These are phyloP conservation scores for Didymella glomerata DNA, from an alignment of 2,329 filamentous ascomycete species.

Conservation along the genomic window DNA sequence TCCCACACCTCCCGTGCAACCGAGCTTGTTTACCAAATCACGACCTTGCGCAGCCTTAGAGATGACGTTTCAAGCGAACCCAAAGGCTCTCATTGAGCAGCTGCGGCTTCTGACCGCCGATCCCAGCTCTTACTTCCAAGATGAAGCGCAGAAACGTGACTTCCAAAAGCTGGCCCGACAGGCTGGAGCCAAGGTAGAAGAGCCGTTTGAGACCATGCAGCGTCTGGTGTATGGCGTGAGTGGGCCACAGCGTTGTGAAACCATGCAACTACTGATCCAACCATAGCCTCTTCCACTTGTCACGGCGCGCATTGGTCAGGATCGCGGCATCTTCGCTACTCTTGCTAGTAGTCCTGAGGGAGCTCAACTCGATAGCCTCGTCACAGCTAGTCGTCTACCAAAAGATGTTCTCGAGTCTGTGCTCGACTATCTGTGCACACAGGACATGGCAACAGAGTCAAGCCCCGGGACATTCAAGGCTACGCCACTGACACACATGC, in stretches of 20 bases:
- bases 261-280: not conserved
- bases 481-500: slow-evolving; percentile 17
- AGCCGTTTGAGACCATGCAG: slow-evolving; percentile 17
- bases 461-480: not conserved
- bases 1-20: slow-evolving; percentile 4
- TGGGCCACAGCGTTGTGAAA: not conserved
- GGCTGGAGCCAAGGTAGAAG: slow-evolving; percentile 4
- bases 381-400: not conserved
- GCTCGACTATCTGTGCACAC: slow-evolving; percentile 8
- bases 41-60: not conserved
- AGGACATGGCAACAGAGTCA: slow-evolving; percentile 9
- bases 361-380: not conserved
- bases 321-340: slow-evolving; percentile 9
- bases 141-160: slow-evolving; percentile 9
- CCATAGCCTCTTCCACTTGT: slow-evolving; percentile 16
- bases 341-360: not conserved
- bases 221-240: slow-evolving; percentile 18
- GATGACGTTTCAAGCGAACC: slow-evolving; percentile 10
- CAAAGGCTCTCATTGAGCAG: slow-evolving; percentile 8
- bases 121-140: slow-evolving; percentile 6
- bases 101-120: slow-evolving; percentile 9
- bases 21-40: slow-evolving; percentile 1
- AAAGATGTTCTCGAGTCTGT: slow-evolving; percentile 8
- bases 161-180: slow-evolving; percentile 10
- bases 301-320: slow-evolving; percentile 11